Base-by-base conservation (phyloP, 2,329 filamentous ascomycete species). In the Bipolaris sorokiniana region DNA sequence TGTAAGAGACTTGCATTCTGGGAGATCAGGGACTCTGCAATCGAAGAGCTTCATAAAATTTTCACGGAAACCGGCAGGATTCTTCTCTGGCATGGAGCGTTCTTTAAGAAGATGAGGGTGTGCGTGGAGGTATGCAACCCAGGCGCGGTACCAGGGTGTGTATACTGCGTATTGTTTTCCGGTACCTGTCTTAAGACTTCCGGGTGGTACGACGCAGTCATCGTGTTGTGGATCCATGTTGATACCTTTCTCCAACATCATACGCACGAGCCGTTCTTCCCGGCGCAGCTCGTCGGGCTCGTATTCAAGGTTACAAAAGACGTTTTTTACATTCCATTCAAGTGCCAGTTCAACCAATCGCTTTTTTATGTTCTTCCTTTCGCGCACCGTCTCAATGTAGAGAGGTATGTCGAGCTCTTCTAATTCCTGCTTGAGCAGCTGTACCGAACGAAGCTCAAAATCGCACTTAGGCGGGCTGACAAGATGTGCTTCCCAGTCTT, bases 261-360 rank as follows among this genome's bases (percentile, higher is more conserved):
- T 74, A 26, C 79, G 82, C 1, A 91, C 82, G 68, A 96, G 77
- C 26, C 80, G 81, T 1, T 87, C 86, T 67, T 97, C 93, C 5
- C 92, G 83, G 41, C 92, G 82, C 56, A 97, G 77, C 77, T 97
- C 93, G 70, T 97, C 93, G 0, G 96, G 91, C 74, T 97, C 93
- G 68, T 96, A 97, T 73, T 97, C 92, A 55, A 92, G 86, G 70
- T 96, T 97, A 46, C 90, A 87, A 68, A 87, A 96, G 2, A 97
- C 63, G 67, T 95, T 90, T 47, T 82, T 88, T 0, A 86, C 89
- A 0, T 85, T 85, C 92, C 91, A 97, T 59, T 86, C 79, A 28
- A 85, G 79, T 72, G 90, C 85, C 38, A 93, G 78, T 49, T 88
- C 83, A 1, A 90, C 65, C 9, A 97, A 80, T 3, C 87, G 81